Conservation (phyloP, 2,329 filamentous ascomycete genomes). For the Penicillium sp. region DNA sequence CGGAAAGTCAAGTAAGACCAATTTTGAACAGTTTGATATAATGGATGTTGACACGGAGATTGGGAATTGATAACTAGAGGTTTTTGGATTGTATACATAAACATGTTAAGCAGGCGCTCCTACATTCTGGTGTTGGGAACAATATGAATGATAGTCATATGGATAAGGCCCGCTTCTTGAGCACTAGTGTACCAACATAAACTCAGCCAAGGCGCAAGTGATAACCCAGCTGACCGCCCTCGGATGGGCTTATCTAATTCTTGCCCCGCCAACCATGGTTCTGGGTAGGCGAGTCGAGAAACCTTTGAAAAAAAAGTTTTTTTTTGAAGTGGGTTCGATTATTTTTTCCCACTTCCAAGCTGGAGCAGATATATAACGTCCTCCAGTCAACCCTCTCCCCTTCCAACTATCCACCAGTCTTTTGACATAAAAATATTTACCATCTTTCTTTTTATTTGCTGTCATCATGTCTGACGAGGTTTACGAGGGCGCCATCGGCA, state of each 20-base stretch:
- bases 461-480: slow-evolving; percentile 87
- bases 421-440: neutral
- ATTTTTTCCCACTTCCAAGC: slow-evolving; percentile 29
- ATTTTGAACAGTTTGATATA: neutral
- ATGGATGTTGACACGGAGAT: slow-evolving; percentile 9
- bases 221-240: neutral
- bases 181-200: too few relatives aligned
- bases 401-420: slow-evolving; percentile 16
- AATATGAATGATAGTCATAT: too few relatives aligned
- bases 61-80: neutral
- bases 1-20: neutral
- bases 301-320: slow-evolving; percentile 13
- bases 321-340: slow-evolving; percentile 27
- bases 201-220: neutral
- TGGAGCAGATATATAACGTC: slow-evolving; percentile 28
- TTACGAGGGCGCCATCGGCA: slow-evolving; percentile 99
- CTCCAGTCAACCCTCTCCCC: slow-evolving; percentile 19
- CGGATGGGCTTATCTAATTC: slow-evolving; percentile 23
- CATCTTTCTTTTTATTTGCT: slow-evolving; percentile 24
- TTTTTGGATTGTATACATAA: too few relatives aligned
- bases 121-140: too few relatives aligned
- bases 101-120: too few relatives aligned
- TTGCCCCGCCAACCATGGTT: slow-evolving; percentile 18
- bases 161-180: too few relatives aligned
- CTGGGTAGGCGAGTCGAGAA: slow-evolving; percentile 13